phyloP scores from a whole-genome alignment of 2,329 filamentous ascomycete species.

The Fusarium chuoi region DNA sequence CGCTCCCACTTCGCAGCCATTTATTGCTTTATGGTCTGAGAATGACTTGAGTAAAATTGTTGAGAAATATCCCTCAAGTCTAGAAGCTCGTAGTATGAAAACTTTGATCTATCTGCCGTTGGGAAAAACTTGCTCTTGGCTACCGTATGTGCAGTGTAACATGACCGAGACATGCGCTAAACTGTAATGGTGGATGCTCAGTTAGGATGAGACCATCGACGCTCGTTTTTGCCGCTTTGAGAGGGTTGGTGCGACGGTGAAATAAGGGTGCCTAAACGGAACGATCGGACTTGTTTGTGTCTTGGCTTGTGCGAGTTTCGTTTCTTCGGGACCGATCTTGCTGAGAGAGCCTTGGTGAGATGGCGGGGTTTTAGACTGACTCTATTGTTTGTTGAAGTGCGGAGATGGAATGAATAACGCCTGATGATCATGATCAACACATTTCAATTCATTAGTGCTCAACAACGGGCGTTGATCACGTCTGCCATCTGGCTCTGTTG shows the following conservation, averaged over 20 bases:
- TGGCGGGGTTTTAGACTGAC: background rate
- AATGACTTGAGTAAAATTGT: no score
- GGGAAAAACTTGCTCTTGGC: background rate
- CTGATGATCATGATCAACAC: background rate
- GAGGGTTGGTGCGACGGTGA: background rate
- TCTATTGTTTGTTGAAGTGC: background rate
- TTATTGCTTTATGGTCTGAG: background rate
- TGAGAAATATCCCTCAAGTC: slow-evolving; percentile 11
- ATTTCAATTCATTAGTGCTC: background rate
- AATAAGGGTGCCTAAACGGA: slow-evolving; percentile 9
- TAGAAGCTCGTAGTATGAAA: background rate
- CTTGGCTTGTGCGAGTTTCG: background rate
- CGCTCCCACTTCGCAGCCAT: background rate
- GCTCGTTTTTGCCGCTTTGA: background rate
- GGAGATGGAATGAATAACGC: background rate
- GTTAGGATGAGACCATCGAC: background rate
- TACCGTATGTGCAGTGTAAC: background rate
- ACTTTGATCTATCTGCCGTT: background rate
- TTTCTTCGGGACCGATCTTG: background rate
- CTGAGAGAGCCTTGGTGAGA: background rate
- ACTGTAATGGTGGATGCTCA: background rate
- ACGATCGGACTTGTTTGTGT: background rate
- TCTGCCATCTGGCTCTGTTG: background rate
- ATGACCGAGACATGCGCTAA: background rate
- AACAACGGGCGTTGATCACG: background rate